A percentile compares a stretch with the other conserved stretches of the same genome.
These are phyloP conservation scores for Russula foetens DNA, from an alignment of 768 basidiomycete genomes.

Conservation along the genomic window DNA sequence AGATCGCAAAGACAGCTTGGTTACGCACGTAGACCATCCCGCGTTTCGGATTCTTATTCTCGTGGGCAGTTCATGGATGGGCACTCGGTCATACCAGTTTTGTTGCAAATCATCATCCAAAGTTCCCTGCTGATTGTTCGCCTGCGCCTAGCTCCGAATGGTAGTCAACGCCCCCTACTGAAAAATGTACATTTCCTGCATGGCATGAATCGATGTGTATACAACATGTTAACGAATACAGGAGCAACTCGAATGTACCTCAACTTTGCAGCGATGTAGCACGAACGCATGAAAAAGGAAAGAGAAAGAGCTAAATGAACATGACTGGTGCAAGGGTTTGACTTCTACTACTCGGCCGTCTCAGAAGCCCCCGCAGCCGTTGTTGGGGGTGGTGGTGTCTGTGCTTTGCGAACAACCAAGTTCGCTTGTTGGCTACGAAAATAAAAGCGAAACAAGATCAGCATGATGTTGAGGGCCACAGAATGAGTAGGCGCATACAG, in stretches of 20 bases:
- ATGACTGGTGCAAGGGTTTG: not conserved
- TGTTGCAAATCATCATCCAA: not conserved
- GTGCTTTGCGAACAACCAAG: slow-evolving; percentile 52
- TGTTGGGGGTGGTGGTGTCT: slow-evolving; percentile 30
- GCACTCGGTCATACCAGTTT: slow-evolving; percentile 8
- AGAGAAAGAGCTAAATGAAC: not conserved
- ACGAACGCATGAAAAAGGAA: not conserved
- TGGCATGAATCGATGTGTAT: slow-evolving; percentile 1
- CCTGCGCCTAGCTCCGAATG: not conserved
- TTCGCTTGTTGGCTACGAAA: slow-evolving; percentile 71
- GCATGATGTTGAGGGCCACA: not conserved
- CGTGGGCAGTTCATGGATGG: not conserved
- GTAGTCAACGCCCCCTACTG: not conserved
- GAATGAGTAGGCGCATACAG: slow-evolving; percentile 47
- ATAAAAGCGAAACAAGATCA: not conserved
- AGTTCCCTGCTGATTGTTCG: not conserved
- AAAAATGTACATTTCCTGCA: slow-evolving; percentile 5
- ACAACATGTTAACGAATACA: not conserved
- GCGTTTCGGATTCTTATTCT: not conserved
- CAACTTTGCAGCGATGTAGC: slow-evolving; percentile 1
- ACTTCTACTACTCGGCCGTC: slow-evolving; percentile 7
- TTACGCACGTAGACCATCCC: slow-evolving; percentile 46
- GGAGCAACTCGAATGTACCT: slow-evolving; percentile 2
- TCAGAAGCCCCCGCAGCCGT: not conserved
- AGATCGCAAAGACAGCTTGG: slow-evolving; percentile 86